These are phyloP conservation scores for Candida ascalaphidarum DNA, from an alignment of 805 yeast genomes.

Conservation along the genomic window DNA sequence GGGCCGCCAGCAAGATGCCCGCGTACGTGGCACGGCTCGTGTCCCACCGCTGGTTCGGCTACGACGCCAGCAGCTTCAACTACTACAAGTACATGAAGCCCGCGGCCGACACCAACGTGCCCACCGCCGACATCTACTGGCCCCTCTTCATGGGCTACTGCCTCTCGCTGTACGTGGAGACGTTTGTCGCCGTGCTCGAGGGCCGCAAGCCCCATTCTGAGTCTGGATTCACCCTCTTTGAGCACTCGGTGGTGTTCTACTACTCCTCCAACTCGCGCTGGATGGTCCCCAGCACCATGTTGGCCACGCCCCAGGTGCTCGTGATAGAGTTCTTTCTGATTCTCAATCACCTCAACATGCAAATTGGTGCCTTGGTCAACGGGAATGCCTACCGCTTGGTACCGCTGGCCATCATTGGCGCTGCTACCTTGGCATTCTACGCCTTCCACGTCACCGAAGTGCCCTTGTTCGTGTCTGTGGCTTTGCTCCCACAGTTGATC, in stretches of 20 bases:
- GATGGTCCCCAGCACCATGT: too few species aligned
- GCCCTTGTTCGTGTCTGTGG: constrained; percentile 49
- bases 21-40: constrained; percentile 5
- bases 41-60: constrained; percentile 4
- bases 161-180: constrained; percentile 55
- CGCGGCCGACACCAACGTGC: constrained; percentile 30
- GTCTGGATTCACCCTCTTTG: constrained; percentile 65
- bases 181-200: constrained; percentile 49
- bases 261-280: constrained; percentile 15
- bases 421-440: constrained; percentile 35
- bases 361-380: constrained; percentile 51
- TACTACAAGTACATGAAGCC: constrained; percentile 17
- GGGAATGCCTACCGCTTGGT: constrained; percentile 47
- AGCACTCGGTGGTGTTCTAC: constrained; percentile 68
- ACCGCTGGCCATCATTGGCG: constrained; percentile 44
- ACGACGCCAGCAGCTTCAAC: constrained; percentile 6
- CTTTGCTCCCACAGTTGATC: constrained; percentile 61
- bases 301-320: constrained; percentile 13
- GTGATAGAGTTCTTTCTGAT: constrained; percentile 48
- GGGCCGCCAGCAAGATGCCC: constrained; percentile 3
- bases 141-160: constrained; percentile 51
- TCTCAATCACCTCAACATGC: constrained; percentile 51
- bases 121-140: constrained; percentile 48
- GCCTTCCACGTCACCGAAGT: constrained; percentile 37
- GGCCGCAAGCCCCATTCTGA: constrained; percentile 53